These are phyloP conservation scores for Linum lewisii DNA, from an alignment of 345 rosid species.

Conservation along the genomic window DNA sequence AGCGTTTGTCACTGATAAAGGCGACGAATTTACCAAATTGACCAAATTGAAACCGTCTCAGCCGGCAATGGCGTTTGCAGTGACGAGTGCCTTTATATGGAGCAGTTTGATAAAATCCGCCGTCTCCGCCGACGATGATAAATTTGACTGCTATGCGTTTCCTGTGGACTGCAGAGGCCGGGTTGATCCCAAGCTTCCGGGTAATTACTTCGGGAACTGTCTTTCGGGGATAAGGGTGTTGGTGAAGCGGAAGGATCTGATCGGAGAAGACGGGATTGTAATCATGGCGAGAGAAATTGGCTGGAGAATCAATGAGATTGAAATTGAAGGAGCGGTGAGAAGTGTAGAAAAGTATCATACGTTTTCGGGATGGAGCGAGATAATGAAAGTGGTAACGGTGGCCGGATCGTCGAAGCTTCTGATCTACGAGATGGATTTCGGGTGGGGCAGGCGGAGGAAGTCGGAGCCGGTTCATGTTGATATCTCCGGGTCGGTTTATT, in stretches of 20 bases:
- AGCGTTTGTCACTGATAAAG: background rate
- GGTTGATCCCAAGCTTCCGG: conserved; percentile 16
- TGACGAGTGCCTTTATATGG: no score
- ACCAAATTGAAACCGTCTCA: background rate
- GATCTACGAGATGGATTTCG: conserved; percentile 16
- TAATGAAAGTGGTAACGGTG: conserved; percentile 3
- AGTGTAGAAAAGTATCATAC: conserved; percentile 14
- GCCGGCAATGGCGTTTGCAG: no score
- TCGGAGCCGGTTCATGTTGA: conserved; percentile 14
- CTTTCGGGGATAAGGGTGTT: conserved; percentile 18
- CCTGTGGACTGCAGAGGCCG: conserved; percentile 27
- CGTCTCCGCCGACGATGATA: background rate
- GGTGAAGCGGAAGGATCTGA: conserved; percentile 21
- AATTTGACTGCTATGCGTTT: conserved; percentile 9
- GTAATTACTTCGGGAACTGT: conserved; percentile 38
- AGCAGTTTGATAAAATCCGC: background rate
- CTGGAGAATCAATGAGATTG: conserved; percentile 2
- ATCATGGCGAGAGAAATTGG: conserved; percentile 22
- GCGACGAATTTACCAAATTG: background rate
- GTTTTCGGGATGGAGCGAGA: conserved; percentile 8
- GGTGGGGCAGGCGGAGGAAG: conserved; percentile 25
- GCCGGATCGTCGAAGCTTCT: conserved; percentile 30
- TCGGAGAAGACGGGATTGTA: conserved; percentile 19
- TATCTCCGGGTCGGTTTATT: conserved; percentile 10
- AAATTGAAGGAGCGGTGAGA: conserved; percentile 8